A percentile compares a stretch with the other conserved stretches of the same genome.
phyloP scores from a whole-genome alignment of 805 yeast species.

The Candida easanensis region DNA sequence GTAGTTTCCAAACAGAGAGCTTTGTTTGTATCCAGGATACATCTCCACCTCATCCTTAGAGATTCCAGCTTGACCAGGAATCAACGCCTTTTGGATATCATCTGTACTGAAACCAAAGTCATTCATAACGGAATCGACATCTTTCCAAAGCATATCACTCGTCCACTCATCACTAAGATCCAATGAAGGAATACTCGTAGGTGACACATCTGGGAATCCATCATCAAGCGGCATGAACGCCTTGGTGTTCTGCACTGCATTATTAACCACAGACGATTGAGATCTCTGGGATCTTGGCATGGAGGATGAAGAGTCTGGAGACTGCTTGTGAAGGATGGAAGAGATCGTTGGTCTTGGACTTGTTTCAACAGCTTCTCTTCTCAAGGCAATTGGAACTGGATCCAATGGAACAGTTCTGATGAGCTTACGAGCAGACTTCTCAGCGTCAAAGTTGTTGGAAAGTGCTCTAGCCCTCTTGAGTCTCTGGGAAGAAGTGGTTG shows the following conservation, averaged over 20 bases:
- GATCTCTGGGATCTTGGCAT: constrained; percentile 2
- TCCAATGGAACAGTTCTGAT: constrained; percentile 79
- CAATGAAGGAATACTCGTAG: constrained; percentile 26
- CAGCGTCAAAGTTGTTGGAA: constrained; percentile 59
- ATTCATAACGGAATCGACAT: constrained; percentile 85
- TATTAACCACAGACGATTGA: constrained; percentile 2
- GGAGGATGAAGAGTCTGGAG: constrained; percentile 17
- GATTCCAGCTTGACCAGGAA: neutral
- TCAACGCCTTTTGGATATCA: constrained; percentile 12
- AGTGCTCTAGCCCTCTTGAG: constrained; percentile 44
- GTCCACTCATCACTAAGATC: constrained; percentile 42
- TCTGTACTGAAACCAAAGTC: constrained; percentile 83
- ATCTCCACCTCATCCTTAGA: neutral
- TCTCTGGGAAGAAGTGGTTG: constrained; percentile 28
- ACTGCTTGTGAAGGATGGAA: constrained; percentile 21
- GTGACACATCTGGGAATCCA: constrained; percentile 16
- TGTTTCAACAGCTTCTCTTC: constrained; percentile 9
- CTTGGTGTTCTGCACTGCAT: neutral
- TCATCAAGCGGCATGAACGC: constrained; percentile 1
- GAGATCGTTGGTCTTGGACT: constrained; percentile 17
- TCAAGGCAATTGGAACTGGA: constrained; percentile 63
- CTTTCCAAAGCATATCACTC: constrained; percentile 55
- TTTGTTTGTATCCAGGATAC: constrained; percentile 1
- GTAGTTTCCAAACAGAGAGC: constrained; percentile 6
- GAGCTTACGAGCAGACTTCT: constrained; percentile 68